These are phyloP conservation scores for Backusella sp. DNA, from an alignment of 192 early-diverging fungal species.

Conservation along the genomic window DNA sequence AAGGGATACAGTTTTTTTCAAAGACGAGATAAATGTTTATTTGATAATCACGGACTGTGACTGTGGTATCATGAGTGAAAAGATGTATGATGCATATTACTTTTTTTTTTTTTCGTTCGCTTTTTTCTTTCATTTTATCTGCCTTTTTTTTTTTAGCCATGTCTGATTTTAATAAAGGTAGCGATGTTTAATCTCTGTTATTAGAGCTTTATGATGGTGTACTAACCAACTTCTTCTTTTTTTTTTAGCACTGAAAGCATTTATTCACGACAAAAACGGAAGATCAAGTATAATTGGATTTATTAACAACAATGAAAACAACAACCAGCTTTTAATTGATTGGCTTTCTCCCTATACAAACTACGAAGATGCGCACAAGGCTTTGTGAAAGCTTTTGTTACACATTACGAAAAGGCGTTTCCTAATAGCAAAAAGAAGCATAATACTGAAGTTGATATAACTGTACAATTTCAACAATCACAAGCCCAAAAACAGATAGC, in stretches of 20 bases:
- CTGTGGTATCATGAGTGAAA: too few relatives aligned
- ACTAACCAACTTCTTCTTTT: not conserved
- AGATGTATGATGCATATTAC: too few relatives aligned
- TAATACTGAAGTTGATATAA: not conserved
- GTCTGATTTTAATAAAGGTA: not conserved
- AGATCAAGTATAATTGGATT: not conserved
- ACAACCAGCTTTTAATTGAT: not conserved
- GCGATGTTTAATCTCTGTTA: not conserved
- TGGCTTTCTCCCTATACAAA: not conserved
- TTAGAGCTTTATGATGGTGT: not conserved
- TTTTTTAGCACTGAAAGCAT: not conserved
- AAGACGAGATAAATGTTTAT: too few relatives aligned
- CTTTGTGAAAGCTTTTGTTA: not conserved
- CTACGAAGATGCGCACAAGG: not conserved
- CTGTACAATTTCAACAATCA: not conserved
- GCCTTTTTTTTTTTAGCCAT: too few relatives aligned
- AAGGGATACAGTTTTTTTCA: too few relatives aligned
- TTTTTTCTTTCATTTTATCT: too few relatives aligned
- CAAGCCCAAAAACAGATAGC: not conserved
- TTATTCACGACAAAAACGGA: not conserved
- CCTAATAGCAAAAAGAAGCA: not conserved
- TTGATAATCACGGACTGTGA: too few relatives aligned
- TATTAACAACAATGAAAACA: not conserved
- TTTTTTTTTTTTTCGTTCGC: too few relatives aligned
- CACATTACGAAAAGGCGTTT: not conserved